Conservation (phyloP, 2,329 filamentous ascomycete genomes). For the Penicillium capsulatum region DNA sequence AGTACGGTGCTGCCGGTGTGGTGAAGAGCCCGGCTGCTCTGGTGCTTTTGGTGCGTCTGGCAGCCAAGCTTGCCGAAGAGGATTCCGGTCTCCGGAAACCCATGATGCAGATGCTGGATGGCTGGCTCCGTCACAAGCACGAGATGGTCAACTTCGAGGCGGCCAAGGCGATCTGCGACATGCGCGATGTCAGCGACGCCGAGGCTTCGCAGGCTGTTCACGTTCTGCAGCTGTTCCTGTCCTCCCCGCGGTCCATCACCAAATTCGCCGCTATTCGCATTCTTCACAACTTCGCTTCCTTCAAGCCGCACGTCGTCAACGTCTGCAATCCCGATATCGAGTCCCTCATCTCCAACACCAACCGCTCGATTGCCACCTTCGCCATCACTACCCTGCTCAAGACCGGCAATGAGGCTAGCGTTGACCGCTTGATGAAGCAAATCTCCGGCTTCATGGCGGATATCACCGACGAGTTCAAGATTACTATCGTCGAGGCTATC, state of each 20-base stretch:
- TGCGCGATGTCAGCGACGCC: slow-evolving; percentile 85
- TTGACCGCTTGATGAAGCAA: slow-evolving; percentile 97
- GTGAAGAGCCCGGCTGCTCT: slow-evolving; percentile 93
- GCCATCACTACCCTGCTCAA: slow-evolving; percentile 97
- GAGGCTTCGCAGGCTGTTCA: slow-evolving; percentile 92
- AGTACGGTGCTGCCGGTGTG: slow-evolving; percentile 85
- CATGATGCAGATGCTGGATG: slow-evolving; percentile 95
- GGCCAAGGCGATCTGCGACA: slow-evolving; percentile 93
- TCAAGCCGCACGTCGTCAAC: slow-evolving; percentile 89
- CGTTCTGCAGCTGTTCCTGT: slow-evolving; percentile 92
- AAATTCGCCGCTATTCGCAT: slow-evolving; percentile 97
- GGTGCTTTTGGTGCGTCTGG: slow-evolving; percentile 86
- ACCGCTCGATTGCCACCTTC: slow-evolving; percentile 95
- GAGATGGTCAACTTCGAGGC: slow-evolving; percentile 99
- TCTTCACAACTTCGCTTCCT: slow-evolving; percentile 90
- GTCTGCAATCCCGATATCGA: slow-evolving; percentile 97
- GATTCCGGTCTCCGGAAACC: slow-evolving; percentile 83
- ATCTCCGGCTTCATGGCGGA: slow-evolving; percentile 98
- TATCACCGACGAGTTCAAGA: slow-evolving; percentile 99
- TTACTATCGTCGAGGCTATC: slow-evolving; percentile 98
- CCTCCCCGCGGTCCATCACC: slow-evolving; percentile 88
- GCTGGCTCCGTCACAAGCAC: slow-evolving; percentile 96
- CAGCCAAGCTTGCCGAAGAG: slow-evolving; percentile 90
- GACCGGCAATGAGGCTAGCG: slow-evolving; percentile 95
- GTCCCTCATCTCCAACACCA: slow-evolving; percentile 91